Conservation (phyloP, 306 rosid genomes). For the Pueraria montana region DNA sequence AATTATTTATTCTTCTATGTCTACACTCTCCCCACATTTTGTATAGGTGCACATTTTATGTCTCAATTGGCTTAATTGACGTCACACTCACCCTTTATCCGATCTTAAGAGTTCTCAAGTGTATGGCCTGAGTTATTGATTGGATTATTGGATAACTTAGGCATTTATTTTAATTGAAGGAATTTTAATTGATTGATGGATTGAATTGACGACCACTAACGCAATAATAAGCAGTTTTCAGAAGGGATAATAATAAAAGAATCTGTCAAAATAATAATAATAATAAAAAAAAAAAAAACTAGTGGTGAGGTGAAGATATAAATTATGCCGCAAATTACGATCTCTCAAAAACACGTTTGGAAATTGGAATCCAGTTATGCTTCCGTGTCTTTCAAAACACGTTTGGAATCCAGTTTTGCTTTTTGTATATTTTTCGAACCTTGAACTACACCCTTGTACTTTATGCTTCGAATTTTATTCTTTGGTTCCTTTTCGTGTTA, state of each 20-base stretch:
- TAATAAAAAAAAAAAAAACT: neutral
- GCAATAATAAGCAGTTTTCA: neutral
- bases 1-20: constrained; percentile 30
- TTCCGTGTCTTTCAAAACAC: constrained; percentile 19
- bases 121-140: neutral
- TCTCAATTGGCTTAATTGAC: neutral
- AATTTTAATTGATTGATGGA: neutral
- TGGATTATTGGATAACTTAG: neutral
- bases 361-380: constrained; percentile 29
- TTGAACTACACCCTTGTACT: neutral
- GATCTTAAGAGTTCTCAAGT: neutral
- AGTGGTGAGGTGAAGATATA: constrained; percentile 18
- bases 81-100: neutral
- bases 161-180: neutral
- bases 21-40: neutral
- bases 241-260: neutral
- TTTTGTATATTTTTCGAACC: neutral
- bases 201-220: constrained; percentile 12
- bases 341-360: constrained; percentile 25
- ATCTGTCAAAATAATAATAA: too few species aligned
- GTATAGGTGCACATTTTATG: constrained; percentile 17
- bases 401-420: constrained; percentile 36
- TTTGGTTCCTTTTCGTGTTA: neutral
- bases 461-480: constrained; percentile 18
- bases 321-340: constrained; percentile 28